Evolutionary conservation across 306 rosid species (phyloP).

Genomic region (Gastrolobium bilobum): DNA sequence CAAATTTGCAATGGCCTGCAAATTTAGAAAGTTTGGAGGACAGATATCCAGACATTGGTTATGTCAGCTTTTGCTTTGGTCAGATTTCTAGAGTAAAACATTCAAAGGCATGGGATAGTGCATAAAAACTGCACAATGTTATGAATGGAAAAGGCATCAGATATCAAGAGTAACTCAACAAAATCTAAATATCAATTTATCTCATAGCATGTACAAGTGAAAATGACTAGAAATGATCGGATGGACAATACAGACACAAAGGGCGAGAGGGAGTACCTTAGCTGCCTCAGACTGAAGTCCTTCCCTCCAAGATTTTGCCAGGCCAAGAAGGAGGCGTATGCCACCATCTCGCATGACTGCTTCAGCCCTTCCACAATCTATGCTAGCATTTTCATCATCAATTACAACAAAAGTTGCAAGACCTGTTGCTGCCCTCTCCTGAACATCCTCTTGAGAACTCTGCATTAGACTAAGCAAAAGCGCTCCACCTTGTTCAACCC

Average conservation of each 20-base stretch:
- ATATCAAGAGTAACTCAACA: conserved; percentile 30
- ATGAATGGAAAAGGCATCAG: conserved; percentile 4
- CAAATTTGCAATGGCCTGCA: conserved; percentile 97
- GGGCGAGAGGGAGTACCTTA: conserved; percentile 64
- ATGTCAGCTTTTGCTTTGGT: conserved; percentile 31
- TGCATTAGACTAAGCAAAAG: conserved; percentile 97
- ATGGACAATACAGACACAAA: conserved; percentile 10
- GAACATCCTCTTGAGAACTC: conserved; percentile 97
- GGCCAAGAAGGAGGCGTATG: conserved; percentile 86
- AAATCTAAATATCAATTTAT: conserved; percentile 35
- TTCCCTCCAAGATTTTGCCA: conserved; percentile 97
- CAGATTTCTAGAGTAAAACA: conserved; percentile 24
- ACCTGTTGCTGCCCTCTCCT: conserved; percentile 99
- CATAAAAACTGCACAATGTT: conserved; percentile 27
- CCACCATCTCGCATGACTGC: conserved; percentile 99
- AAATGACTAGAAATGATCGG: conserved; percentile 31
- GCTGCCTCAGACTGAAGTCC: conserved; percentile 99
- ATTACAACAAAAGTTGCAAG: conserved; percentile 99
- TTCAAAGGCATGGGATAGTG: conserved; percentile 30
- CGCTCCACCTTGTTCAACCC: conserved; percentile 96
- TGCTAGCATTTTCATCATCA: conserved; percentile 98
- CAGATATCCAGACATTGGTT: conserved; percentile 34
- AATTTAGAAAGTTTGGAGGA: conserved; percentile 43
- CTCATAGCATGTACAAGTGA: conserved; percentile 1
- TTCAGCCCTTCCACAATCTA: conserved; percentile 93